Evolutionary conservation across 495 filamentous ascomycete genomes (phyloP), one percentile per base, ranked within the genome.

Genomic region (Aspergillus incahuasiensis): DNA sequence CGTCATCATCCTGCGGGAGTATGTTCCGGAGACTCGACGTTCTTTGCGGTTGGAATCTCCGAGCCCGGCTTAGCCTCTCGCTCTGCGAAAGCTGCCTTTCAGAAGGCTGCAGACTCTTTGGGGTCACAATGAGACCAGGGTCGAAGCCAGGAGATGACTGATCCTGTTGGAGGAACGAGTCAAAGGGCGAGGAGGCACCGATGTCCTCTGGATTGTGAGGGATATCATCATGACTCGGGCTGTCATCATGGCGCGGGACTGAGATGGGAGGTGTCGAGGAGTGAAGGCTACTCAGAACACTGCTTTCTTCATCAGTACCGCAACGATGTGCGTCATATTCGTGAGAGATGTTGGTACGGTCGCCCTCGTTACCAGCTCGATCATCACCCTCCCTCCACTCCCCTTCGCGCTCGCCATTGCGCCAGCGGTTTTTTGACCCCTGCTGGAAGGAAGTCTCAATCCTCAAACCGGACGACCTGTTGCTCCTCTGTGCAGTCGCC

Each of bases 261-360:
- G 70, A 73, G 32, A 78, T 78, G 34, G 75, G 75, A 56, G 72
- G 71, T 39, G 75, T 78, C 54, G 62, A 69, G 59, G 73, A 76
- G 63, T 76, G 74, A 44, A 76, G 63, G 59, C 72, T 70, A 62
- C 58, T 73, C 62, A 74, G 64, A 48, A 68, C 67, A 74, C 71
- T 78, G 66, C 60, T 63, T 61, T 74, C 72, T 63, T 74, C 66
- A 71, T 78, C 68, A 74, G 72, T 69, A 74, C 70, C 74, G 71
- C 65, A 68, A 67, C 67, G 58, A 50, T 46, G 68, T 71, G 69
- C 68, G 67, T 56, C 59, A 64, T 69, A 68, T 62, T 73, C 67
- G 66, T 69, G 66, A 71, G 63, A 66, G 59, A 62, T 63, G 59
- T 71, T 74, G 66, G 65, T 72, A 65, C 63, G 68, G 61, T 76